These are phyloP conservation scores for Huntiella bhutanensis DNA, from an alignment of 2,329 filamentous ascomycete species.

Conservation along the genomic window DNA sequence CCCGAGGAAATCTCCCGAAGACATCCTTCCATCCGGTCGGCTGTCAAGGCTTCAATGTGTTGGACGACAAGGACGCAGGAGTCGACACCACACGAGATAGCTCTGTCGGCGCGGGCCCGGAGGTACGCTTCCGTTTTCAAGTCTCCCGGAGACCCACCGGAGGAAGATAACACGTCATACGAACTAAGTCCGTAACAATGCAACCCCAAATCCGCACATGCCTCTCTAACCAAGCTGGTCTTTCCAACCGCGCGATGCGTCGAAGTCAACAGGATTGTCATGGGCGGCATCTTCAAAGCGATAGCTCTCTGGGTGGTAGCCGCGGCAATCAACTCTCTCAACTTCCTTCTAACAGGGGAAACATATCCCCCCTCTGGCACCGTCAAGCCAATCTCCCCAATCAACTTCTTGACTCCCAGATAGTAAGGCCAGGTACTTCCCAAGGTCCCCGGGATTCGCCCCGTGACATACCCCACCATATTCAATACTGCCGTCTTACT, in stretches of 20 bases:
- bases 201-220: conserved; percentile 74
- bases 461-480: conserved; percentile 73
- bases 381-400: conserved; percentile 22
- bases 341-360: conserved; percentile 44
- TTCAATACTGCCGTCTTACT: conserved; percentile 74
- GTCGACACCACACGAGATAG: conserved; percentile 69
- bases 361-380: conserved; percentile 31
- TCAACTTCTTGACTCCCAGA: conserved; percentile 52
- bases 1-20: conserved; percentile 69
- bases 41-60: conserved; percentile 78
- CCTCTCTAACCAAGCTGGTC: conserved; percentile 53
- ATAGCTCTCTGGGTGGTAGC: conserved; percentile 77
- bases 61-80: conserved; percentile 71
- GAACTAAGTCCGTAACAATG: conserved; percentile 80
- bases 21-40: conserved; percentile 72
- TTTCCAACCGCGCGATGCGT: conserved; percentile 91
- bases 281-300: conserved; percentile 67
- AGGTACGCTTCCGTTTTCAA: conserved; percentile 87
- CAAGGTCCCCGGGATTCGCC: conserved; percentile 56
- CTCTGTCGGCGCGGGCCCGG: conserved; percentile 71
- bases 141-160: conserved; percentile 38
- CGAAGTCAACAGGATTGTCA: conserved; percentile 75
- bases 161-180: conserved; percentile 88
- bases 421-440: conserved; percentile 81
- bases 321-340: conserved; percentile 71